Evolutionary conservation across 2,329 filamentous ascomycete genomes (phyloP).

Genomic region (Epichloe baconii): DNA sequence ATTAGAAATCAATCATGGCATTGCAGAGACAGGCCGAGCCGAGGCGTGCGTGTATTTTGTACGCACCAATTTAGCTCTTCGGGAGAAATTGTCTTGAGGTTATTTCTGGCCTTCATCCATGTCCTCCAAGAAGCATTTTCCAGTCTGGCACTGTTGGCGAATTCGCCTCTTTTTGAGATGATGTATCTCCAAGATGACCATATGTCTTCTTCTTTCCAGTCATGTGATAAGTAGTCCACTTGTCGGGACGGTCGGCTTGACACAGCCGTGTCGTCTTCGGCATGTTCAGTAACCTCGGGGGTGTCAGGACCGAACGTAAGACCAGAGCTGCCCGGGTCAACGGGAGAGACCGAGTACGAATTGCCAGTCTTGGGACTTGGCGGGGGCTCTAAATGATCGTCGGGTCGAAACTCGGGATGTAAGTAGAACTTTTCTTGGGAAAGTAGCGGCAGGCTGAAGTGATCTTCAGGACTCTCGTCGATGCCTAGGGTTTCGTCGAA

Average conservation of each 20-base stretch:
- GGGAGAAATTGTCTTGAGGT: slow-evolving; percentile 74
- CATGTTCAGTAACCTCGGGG: slow-evolving; percentile 42
- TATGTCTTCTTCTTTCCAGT: slow-evolving; percentile 91
- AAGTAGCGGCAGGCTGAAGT: slow-evolving; percentile 32
- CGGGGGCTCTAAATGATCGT: slow-evolving; percentile 34
- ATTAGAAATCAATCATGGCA: slow-evolving; percentile 15
- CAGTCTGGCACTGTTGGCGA: slow-evolving; percentile 66
- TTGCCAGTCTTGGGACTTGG: slow-evolving; percentile 36
- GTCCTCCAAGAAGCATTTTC: slow-evolving; percentile 97
- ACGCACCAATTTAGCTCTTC: slow-evolving; percentile 87
- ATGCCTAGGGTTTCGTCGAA: slow-evolving; percentile 36
- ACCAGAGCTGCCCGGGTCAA: slow-evolving; percentile 38
- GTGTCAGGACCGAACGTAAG: slow-evolving; percentile 44
- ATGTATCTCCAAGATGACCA: slow-evolving; percentile 97
- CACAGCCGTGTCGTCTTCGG: slow-evolving; percentile 69
- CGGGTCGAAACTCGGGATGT: slow-evolving; percentile 16
- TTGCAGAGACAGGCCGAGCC: not conserved
- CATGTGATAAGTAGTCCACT: slow-evolving; percentile 89
- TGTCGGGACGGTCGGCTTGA: slow-evolving; percentile 66
- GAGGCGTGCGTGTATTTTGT: no score
- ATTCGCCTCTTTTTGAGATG: slow-evolving; percentile 63
- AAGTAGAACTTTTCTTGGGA: slow-evolving; percentile 33
- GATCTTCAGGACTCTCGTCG: slow-evolving; percentile 32
- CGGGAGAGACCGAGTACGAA: slow-evolving; percentile 38
- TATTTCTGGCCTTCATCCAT: slow-evolving; percentile 87